These are phyloP conservation scores for Penicillium samsonianum DNA, from an alignment of 495 filamentous ascomycete species.

Conservation along the genomic window DNA sequence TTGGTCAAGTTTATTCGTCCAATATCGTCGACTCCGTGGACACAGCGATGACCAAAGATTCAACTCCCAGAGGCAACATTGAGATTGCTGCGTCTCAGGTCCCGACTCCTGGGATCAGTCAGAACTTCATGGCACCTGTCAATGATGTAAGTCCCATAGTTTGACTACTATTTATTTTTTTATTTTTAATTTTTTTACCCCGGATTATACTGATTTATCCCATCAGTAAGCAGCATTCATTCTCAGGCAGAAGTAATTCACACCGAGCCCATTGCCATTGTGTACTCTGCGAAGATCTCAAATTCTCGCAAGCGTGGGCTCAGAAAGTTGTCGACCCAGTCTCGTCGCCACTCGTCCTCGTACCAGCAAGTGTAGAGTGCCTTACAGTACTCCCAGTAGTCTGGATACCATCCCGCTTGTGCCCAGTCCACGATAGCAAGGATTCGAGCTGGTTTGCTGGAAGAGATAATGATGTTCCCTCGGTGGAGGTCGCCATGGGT, in stretches of 20 bases:
- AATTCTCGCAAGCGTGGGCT: constrained; percentile 21
- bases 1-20: too few species aligned
- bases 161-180: too few species aligned
- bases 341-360: constrained; percentile 31
- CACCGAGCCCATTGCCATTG: constrained; percentile 30
- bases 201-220: too few species aligned
- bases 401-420: constrained; percentile 44
- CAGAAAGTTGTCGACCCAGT: constrained; percentile 34
- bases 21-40: too few species aligned
- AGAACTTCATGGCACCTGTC: too few species aligned
- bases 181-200: too few species aligned
- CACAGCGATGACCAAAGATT: too few species aligned
- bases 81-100: too few species aligned
- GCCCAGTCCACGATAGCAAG: constrained; percentile 43
- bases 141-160: too few species aligned
- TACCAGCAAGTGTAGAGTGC: constrained; percentile 33
- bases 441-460: constrained; percentile 28
- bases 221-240: background rate
- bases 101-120: too few species aligned
- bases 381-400: constrained; percentile 51
- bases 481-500: constrained; percentile 46
- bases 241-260: constrained; percentile 7
- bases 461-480: constrained; percentile 42
- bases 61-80: too few species aligned
- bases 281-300: constrained; percentile 31